A percentile compares a stretch with the other conserved stretches of the same genome.
phyloP scores from a whole-genome alignment of 139 green algal species.

The Chlamydomonas asymmetrica region DNA sequence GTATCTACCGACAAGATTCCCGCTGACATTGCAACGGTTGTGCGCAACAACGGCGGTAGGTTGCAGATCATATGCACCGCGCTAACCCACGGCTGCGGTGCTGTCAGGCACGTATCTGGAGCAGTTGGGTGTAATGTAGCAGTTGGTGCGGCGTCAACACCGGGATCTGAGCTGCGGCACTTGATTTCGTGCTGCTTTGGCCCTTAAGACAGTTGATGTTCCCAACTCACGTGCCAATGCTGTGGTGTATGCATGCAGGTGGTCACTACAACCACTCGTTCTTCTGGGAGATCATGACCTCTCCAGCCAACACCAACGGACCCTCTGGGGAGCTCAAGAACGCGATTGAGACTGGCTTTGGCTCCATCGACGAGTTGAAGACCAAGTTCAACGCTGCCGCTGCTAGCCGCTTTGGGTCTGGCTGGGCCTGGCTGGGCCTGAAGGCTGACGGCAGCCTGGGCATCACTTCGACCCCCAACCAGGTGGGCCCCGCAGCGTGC shows the following conservation, averaged over 20 bases:
- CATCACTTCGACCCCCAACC: constrained; percentile 78
- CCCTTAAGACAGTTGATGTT: background rate
- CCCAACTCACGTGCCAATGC: background rate
- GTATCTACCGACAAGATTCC: constrained; percentile 57
- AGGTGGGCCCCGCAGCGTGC: constrained; percentile 29
- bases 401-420: constrained; percentile 74
- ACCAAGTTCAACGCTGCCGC: constrained; percentile 78
- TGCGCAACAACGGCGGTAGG: constrained; percentile 75
- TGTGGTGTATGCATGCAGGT: too few species aligned
- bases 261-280: constrained; percentile 67
- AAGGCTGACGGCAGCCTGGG: constrained; percentile 65
- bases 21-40: constrained; percentile 52
- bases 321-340: constrained; percentile 35
- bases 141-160: background rate
- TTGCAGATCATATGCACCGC: background rate
- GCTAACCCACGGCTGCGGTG: too few species aligned
- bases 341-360: constrained; percentile 70
- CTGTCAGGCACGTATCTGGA: too few species aligned
- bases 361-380: constrained; percentile 78
- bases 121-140: background rate
- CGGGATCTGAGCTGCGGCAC: too few species aligned
- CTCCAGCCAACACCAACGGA: constrained; percentile 40
- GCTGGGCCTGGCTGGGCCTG: constrained; percentile 83
- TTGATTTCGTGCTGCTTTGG: too few species aligned
- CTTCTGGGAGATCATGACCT: constrained; percentile 57